These are phyloP conservation scores for Stemphylium vesicarium DNA, from an alignment of 2,329 filamentous ascomycete species.

Conservation along the genomic window DNA sequence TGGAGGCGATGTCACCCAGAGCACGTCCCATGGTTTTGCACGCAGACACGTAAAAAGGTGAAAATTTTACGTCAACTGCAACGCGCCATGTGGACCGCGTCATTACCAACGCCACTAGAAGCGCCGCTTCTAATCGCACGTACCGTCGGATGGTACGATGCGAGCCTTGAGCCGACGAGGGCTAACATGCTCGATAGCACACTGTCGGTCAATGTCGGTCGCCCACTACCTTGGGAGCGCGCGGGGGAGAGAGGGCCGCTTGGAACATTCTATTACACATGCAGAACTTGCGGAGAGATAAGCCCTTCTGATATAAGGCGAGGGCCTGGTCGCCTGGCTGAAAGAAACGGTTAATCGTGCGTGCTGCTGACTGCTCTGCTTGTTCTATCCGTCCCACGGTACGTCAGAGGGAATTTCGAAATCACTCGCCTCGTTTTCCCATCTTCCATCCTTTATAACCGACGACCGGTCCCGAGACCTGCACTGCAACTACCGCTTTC, in stretches of 20 bases:
- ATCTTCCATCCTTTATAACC: neutral
- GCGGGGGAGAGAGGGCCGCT: constrained; percentile 13
- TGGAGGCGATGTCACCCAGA: constrained; percentile 14
- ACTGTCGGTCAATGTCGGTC: constrained; percentile 23
- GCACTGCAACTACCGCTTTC: constrained; percentile 27
- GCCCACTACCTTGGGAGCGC: constrained; percentile 15
- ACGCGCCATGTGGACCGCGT: constrained; percentile 36
- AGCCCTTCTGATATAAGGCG: constrained; percentile 17
- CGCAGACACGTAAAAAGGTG: constrained; percentile 23
- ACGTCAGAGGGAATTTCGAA: constrained; percentile 7
- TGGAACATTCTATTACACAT: constrained; percentile 30
- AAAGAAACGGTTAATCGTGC: neutral
- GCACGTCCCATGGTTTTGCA: constrained; percentile 29
- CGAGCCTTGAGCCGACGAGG: constrained; percentile 2
- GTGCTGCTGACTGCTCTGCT: neutral
- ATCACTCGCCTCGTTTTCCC: constrained; percentile 3
- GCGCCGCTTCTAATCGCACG: constrained; percentile 1
- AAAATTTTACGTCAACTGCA: constrained; percentile 43
- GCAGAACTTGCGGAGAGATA: constrained; percentile 24
- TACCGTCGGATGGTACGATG: constrained; percentile 10
- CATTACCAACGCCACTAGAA: constrained; percentile 14
- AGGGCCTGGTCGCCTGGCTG: too few relatives aligned
- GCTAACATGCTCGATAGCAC: constrained; percentile 4
- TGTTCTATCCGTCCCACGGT: constrained; percentile 5
- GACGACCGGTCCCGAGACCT: constrained; percentile 24